Conservation (phyloP, 1,284 basidiomycete species). For the Cutaneotrichosporon mucoides region DNA sequence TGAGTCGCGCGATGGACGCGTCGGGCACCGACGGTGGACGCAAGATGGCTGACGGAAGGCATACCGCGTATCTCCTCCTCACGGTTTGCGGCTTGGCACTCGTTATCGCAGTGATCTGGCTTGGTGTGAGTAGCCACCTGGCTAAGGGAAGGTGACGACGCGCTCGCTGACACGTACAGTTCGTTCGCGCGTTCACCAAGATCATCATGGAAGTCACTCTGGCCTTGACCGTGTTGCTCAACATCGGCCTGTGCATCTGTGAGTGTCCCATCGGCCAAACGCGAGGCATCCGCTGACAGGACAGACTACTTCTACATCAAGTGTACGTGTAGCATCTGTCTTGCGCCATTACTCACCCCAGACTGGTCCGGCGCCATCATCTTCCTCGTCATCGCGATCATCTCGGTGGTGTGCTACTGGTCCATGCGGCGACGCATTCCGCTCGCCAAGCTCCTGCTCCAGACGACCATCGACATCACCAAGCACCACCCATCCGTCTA, state of each 20-base stretch:
- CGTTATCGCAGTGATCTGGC: slow-evolving; percentile 50
- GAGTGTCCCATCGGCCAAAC: slow-evolving; percentile 15
- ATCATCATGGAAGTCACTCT: slow-evolving; percentile 76
- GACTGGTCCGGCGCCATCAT: slow-evolving; percentile 59
- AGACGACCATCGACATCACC: slow-evolving; percentile 71
- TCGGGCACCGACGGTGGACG: too few relatives aligned
- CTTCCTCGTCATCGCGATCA: slow-evolving; percentile 64
- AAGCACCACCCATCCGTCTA: slow-evolving; percentile 79
- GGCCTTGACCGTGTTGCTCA: slow-evolving; percentile 63
- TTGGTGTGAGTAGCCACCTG: slow-evolving; percentile 27
- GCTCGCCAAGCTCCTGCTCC: slow-evolving; percentile 68
- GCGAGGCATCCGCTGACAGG: too few relatives aligned
- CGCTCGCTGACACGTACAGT: slow-evolving; percentile 10
- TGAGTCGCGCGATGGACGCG: slow-evolving; percentile 13
- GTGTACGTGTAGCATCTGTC: slow-evolving; percentile 39
- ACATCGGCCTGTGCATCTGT: slow-evolving; percentile 56
- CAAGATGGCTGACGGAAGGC: slow-evolving; percentile 19
- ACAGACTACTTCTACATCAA: slow-evolving; percentile 69
- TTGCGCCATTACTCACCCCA: slow-evolving; percentile 11
- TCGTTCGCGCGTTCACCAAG: slow-evolving; percentile 71
- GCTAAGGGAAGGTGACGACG: neutral
- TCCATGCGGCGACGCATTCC: slow-evolving; percentile 58
- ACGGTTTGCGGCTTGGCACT: slow-evolving; percentile 62
- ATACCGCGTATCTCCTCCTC: slow-evolving; percentile 65
- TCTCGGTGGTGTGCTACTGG: slow-evolving; percentile 70